Percentiles rank a stretch among this genome's conserved stretches.
Evolutionary conservation across 2,329 filamentous ascomycete species (phyloP).

Genomic region (Aspergillus sp.): DNA sequence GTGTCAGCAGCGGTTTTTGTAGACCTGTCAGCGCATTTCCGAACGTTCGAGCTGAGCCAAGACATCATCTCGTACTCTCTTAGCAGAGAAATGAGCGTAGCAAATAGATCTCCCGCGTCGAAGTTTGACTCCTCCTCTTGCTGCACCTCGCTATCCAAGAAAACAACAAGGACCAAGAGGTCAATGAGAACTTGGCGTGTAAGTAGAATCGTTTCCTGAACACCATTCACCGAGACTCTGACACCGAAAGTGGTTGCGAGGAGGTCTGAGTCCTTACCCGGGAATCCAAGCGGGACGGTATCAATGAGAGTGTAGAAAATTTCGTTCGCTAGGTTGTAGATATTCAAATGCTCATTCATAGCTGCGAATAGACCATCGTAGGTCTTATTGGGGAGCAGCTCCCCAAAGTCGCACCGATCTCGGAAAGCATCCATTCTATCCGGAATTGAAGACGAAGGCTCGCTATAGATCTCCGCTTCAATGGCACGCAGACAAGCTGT

Average conservation of each 20-base stretch:
- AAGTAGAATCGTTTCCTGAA: conserved; percentile 71
- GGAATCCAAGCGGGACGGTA: conserved; percentile 40
- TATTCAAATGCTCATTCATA: conserved; percentile 61
- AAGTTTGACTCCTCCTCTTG: conserved; percentile 67
- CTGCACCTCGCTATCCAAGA: conserved; percentile 80
- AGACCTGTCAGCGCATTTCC: conserved; percentile 25
- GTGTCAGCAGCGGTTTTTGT: conserved; percentile 17
- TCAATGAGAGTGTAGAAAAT: conserved; percentile 49
- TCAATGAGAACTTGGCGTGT: conserved; percentile 74
- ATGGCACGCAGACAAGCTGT: conserved; percentile 65
- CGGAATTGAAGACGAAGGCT: conserved; percentile 63
- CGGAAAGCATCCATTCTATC: conserved; percentile 76
- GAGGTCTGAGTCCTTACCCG: conserved; percentile 37
- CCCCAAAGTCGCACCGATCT: conserved; percentile 71
- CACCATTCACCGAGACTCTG: conserved; percentile 67
- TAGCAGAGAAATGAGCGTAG: conserved; percentile 64
- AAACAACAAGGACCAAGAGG: conserved; percentile 74
- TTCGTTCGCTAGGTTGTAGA: conserved; percentile 43
- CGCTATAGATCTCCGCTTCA: conserved; percentile 68
- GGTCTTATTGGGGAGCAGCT: conserved; percentile 77
- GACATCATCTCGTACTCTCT: conserved; percentile 66
- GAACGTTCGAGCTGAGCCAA: conserved; percentile 52
- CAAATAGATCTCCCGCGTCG: conserved; percentile 54
- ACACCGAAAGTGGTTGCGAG: conserved; percentile 67
- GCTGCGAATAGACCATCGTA: conserved; percentile 64